Evolutionary conservation across 163 green algal genomes (phyloP), one percentile per base, ranked within the genome.

Genomic region (Chlamydomonas reinhardtii): DNA sequence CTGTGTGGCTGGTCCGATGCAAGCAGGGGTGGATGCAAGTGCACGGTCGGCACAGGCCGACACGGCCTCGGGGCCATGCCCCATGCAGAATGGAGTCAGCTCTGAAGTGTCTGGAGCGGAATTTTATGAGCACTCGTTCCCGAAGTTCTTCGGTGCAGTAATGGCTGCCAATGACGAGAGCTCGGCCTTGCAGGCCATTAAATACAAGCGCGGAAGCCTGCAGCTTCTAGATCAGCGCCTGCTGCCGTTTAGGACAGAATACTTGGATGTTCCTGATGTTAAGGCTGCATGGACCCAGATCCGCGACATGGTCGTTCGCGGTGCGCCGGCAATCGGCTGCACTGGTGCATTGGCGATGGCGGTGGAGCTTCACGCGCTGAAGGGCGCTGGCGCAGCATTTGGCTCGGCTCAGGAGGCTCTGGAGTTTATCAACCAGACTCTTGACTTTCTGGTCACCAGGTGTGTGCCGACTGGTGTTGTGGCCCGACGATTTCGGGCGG

Each of bases 271-370:
- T 4, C 75, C 83, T 0, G 71, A 87, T 71, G 68, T 75, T 0
- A 73, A 85, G 62, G 62, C 64, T 75, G 76, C 86, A 85, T 76
- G 76, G 71, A 90, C 94, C 65, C 91, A 85, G 34, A 82, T 76
- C 52, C 62, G 95, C 66, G 96, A 99, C 73, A 99, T 99, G 98
- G 96, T 95, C 0, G 98, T 99, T 39, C 94, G 98, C 25, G 98
- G 98, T 9, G 98, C 98, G 20, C 98, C 98, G 0, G 98, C 98
- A 0, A 99, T 99, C 43, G 98, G 96, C 62, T 96, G 98, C 52
- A 93, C 97, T 20, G 97, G 94, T 25, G 97, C 95, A 2, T 91
- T 99, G 12, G 88, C 93, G 0, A 86, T 98, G 32, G 96, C 96
- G 27, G 94, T 93, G 14, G 94, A 98, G 43, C 90, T 98, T 32